Evolutionary conservation across 1,139 yeast species (phyloP).

Genomic region (Hyphopichia khmerensis): DNA sequence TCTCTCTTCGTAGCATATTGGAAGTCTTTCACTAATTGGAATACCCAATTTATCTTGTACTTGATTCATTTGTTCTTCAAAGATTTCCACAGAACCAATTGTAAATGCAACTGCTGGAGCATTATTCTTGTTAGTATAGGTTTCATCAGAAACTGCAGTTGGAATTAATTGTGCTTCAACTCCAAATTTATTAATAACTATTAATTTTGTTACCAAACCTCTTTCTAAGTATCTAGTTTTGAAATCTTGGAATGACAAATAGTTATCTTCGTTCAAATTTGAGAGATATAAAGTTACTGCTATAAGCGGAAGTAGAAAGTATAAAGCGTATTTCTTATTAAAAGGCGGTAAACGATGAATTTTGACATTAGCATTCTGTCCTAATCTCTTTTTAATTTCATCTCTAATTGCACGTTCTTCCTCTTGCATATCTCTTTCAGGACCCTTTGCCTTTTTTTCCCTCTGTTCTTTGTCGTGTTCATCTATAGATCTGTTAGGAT

Average conservation of each 20-base stretch:
- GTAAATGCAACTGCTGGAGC: slow-evolving; percentile 61
- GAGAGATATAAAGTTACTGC: slow-evolving; percentile 14
- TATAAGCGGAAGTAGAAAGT: slow-evolving; percentile 12
- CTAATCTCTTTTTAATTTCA: slow-evolving; percentile 30
- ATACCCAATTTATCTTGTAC: slow-evolving; percentile 71
- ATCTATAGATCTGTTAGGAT: slow-evolving; percentile 7
- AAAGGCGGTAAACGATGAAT: slow-evolving; percentile 20
- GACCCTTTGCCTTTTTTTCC: slow-evolving; percentile 7
- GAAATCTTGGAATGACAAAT: slow-evolving; percentile 87
- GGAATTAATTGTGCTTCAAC: slow-evolving; percentile 75
- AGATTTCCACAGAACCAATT: slow-evolving; percentile 90
- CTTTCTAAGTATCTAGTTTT: slow-evolving; percentile 77
- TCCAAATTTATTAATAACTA: slow-evolving; percentile 72
- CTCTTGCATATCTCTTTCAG: slow-evolving; percentile 9
- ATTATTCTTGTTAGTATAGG: slow-evolving; percentile 36
- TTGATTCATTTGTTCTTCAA: slow-evolving; percentile 78
- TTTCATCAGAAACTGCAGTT: slow-evolving; percentile 48
- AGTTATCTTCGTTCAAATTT: slow-evolving; percentile 17
- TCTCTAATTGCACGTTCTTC: slow-evolving; percentile 32
- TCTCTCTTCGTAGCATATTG: slow-evolving; percentile 77
- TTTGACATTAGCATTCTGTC: slow-evolving; percentile 12
- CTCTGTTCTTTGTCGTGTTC: slow-evolving; percentile 10
- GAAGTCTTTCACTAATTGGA: slow-evolving; percentile 71
- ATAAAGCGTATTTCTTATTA: slow-evolving; percentile 11
- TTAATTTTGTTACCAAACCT: slow-evolving; percentile 75